phyloP scores from a whole-genome alignment of 2,329 filamentous ascomycete species.

The Xylariaceae sp. region DNA sequence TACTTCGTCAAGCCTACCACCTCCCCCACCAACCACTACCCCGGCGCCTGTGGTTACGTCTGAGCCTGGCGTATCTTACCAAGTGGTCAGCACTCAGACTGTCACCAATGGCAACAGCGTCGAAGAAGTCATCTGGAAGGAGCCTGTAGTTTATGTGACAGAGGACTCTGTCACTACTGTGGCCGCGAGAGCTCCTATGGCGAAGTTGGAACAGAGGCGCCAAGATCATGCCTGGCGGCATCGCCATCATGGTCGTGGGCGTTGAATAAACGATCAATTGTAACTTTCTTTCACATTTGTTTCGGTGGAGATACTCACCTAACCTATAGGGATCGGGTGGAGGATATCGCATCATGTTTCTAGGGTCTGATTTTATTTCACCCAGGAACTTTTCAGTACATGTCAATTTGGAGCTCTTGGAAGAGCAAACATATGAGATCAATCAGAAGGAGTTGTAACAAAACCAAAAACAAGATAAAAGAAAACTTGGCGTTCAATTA shows the following conservation, averaged over 20 bases:
- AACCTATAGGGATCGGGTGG: conserved; percentile 20
- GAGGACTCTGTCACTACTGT: conserved; percentile 45
- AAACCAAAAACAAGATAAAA: conserved; percentile 15
- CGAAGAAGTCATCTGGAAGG: conserved; percentile 59
- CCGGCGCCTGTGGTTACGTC: conserved; percentile 35
- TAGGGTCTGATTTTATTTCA: conserved; percentile 28
- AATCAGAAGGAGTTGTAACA: conserved; percentile 22
- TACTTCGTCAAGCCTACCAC: conserved; percentile 20
- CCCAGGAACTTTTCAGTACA: conserved; percentile 31
- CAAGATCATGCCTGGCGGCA: conserved; percentile 46
- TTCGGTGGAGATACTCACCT: conserved; percentile 34
- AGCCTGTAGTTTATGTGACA: conserved; percentile 58
- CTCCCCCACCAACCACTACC: conserved; percentile 27
- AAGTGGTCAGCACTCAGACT: conserved; percentile 55
- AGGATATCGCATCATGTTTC: conserved; percentile 30
- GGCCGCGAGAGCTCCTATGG: conserved; percentile 42
- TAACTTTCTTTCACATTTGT: conserved; percentile 19
- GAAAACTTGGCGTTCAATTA: conserved; percentile 9
- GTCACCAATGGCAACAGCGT: conserved; percentile 54
- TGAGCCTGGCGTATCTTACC: conserved; percentile 40
- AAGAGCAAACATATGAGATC: conserved; percentile 29
- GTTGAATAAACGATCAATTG: conserved; percentile 7
- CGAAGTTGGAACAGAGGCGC: conserved; percentile 32
- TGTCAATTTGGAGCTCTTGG: conserved; percentile 29
- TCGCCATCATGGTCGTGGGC: conserved; percentile 34